Evolutionary conservation across 1,284 basidiomycete species (phyloP), one percentile per base, ranked within the genome.

Genomic region (Puccinia polysora): DNA sequence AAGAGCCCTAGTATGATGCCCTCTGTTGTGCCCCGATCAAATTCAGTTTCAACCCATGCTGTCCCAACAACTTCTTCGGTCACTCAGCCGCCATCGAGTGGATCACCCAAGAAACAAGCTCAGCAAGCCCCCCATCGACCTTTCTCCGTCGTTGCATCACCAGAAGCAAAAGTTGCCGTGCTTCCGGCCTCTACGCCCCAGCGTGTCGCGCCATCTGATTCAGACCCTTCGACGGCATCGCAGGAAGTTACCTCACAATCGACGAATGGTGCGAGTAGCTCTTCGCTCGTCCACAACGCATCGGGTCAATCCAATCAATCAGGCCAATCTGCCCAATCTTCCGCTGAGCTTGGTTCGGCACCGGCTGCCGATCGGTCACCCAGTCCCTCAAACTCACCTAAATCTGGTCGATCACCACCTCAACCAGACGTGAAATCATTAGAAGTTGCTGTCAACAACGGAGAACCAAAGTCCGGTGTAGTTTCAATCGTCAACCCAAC

Each of bases 91-190:
- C 56, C 76, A 20, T 50, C 76, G 15, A 30, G 49, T 28, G 49
- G 45, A 55, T 71, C 69, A 3, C 69, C 69, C 36, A 63, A 71
- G 50, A 71, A 71, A 50, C 69, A 71, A 55, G 50, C 67, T 23
- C 82, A 47, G 78, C 81, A 20, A 78, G 82, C 50, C 15, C 79
- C 74, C 2, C 38, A 81, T 65, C 74, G 81, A 64, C 76, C 82
- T 43, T 56, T 75, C 38, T 80, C 83, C 58, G 75, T 80, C 59
- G 78, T 82, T 53, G 81, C 83, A 73, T 77, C 78, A 34, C 75
- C 81, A 59, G 75, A 73, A 28, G 47, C 67, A 80, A 65, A 75
- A 80, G 65, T 80, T 80, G 53, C 86, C 87, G 59, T 84, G 85
- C 58, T 60, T 18, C 67, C 63, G 28, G 45, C 32, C 38, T 45